Evolutionary conservation across 2,329 filamentous ascomycete genomes (phyloP).

Genomic region (Colletotrichum liaoningense): DNA sequence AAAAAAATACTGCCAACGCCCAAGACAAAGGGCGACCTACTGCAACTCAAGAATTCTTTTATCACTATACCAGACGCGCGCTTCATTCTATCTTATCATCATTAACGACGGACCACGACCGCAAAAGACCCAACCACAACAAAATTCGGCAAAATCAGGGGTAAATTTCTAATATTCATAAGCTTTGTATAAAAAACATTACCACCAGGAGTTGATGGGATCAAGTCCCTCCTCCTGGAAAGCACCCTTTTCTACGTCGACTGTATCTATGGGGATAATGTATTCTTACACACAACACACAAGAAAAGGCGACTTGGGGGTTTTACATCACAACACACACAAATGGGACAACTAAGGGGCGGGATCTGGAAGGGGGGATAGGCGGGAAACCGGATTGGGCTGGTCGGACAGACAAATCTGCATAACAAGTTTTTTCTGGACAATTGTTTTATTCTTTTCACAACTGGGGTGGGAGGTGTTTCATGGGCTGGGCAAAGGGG

Average conservation of each 20-base stretch:
- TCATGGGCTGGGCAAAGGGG: background rate
- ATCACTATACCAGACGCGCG: slow-evolving; percentile 16
- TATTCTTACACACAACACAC: background rate
- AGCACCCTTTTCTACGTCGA: background rate
- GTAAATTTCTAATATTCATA: slow-evolving; percentile 2
- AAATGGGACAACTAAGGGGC: background rate
- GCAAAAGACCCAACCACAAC: slow-evolving; percentile 21
- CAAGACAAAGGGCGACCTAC: slow-evolving; percentile 3
- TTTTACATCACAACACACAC: background rate
- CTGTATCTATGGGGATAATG: slow-evolving; percentile 11
- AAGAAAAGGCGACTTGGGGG: background rate
- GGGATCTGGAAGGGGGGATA: background rate
- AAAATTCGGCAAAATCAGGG: slow-evolving; percentile 8
- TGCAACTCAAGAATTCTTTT: background rate
- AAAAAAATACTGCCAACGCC: background rate
- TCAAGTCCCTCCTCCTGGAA: background rate
- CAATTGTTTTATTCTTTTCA: background rate
- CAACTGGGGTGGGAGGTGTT: background rate
- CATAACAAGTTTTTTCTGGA: background rate
- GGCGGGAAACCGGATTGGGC: background rate
- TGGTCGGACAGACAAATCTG: slow-evolving; percentile 6
- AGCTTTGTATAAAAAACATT: slow-evolving; percentile 4
- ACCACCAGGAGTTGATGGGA: background rate
- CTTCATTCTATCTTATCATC: background rate
- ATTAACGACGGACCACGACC: slow-evolving; percentile 33